phyloP scores from a whole-genome alignment of 2,329 filamentous ascomycete species.

The Xylaria hypoxylon region DNA sequence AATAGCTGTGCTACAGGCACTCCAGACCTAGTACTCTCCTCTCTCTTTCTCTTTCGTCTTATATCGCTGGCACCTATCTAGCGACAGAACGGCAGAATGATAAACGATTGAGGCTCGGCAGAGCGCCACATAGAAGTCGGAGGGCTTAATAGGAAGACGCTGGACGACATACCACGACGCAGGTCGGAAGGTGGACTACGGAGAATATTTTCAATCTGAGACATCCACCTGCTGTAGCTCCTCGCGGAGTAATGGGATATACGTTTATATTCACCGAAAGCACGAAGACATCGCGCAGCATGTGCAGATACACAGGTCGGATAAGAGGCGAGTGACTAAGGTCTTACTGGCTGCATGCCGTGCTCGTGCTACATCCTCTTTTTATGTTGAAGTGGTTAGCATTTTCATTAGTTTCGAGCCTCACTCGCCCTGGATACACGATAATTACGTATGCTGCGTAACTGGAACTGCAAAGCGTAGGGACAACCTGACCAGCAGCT shows the following conservation, averaged over 20 bases:
- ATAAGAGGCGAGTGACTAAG: conserved; percentile 30
- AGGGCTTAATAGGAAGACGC: conserved; percentile 9
- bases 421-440: conserved; percentile 1
- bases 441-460: conserved; percentile 6
- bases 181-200: conserved; percentile 26
- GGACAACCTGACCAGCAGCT: not conserved
- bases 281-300: conserved; percentile 4
- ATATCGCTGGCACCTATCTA: not conserved
- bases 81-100: not conserved
- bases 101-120: not conserved
- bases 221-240: conserved; percentile 18
- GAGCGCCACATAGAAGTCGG: conserved; percentile 3
- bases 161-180: conserved; percentile 29
- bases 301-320: conserved; percentile 14
- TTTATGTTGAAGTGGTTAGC: not conserved
- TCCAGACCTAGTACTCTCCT: not conserved
- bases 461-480: not conserved
- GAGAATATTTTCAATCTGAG: conserved; percentile 30
- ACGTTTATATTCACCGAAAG: not conserved
- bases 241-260: not conserved
- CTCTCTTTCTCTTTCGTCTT: not conserved
- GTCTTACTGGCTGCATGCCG: conserved; percentile 18
- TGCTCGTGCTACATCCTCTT: conserved; percentile 10
- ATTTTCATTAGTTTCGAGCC: not conserved
- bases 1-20: not conserved